Evolutionary conservation across 257 asterid genomes (phyloP), one percentile per base, ranked within the genome.

Genomic region (Salvia splendens): DNA sequence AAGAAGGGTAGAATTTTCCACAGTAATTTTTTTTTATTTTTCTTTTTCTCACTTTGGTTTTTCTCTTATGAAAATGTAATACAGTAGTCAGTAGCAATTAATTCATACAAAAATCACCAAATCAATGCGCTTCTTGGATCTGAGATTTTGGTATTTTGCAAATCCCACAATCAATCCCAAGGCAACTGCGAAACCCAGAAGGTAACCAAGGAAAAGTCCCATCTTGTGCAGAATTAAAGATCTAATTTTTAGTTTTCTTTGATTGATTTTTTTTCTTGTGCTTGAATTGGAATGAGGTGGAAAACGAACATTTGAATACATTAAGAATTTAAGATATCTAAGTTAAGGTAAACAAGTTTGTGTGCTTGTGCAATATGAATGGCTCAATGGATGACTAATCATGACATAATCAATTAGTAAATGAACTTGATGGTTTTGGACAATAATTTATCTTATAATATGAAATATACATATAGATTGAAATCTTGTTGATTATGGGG

Each of bases 1-100:
- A 94, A 70, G 97, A 81, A 73, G 99, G 99, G 85, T 88, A 94
- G 41, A 12, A 81, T 69, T 74, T 80, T 86, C 84, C n/a, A n/a
- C n/a, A n/a, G n/a, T n/a, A n/a, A n/a, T n/a, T n/a, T n/a, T n/a
- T n/a, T n/a, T n/a, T 5, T 0, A 3, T 1, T 41, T 16, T 10
- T 38, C 9, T 8, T n/a, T 1, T 32, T 55, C 2, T 36, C 24
- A 20, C 24, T 20, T 20, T 20, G 24, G 24, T 20, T 20, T 20
- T 20, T 20, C 24, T 20, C 1, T 20, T 20, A 20, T 1, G 24
- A 20, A 20, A 20, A 20, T 20, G 24, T 20, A 20, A 20, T 20
- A 20, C 24, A 20, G 0, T 20, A 20, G 24, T 20, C 1, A 20
- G 24, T 20, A 3, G 2, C n/a, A 10, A 51, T 50, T 4, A 15